A percentile compares a stretch with the other conserved stretches of the same genome.
These are phyloP conservation scores for Komagataella phaffii DNA, from an alignment of 805 yeast species.

Conservation along the genomic window DNA sequence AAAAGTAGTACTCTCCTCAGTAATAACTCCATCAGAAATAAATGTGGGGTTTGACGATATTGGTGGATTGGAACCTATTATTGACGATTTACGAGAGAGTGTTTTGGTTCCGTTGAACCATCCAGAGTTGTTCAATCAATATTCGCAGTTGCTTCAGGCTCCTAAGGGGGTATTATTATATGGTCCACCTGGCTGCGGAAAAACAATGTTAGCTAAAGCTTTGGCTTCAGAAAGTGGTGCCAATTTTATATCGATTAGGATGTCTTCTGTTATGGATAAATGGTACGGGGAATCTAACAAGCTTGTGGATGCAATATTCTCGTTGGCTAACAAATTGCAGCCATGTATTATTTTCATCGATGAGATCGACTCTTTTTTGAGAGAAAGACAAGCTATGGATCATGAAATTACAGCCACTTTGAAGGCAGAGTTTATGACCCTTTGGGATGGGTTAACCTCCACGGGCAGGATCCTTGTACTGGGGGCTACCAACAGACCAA, in stretches of 20 bases:
- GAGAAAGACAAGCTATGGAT: constrained; percentile 89
- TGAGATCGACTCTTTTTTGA: constrained; percentile 98
- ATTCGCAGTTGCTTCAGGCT: constrained; percentile 87
- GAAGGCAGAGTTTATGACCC: constrained; percentile 87
- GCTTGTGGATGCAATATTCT: constrained; percentile 97
- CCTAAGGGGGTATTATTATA: constrained; percentile 95
- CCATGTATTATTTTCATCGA: constrained; percentile 96
- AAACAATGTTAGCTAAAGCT: constrained; percentile 97
- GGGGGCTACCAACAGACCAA: constrained; percentile 96
- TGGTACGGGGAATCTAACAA: constrained; percentile 98
- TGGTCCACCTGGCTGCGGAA: constrained; percentile 99
- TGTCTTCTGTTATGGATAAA: constrained; percentile 96
- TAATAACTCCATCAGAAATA: constrained; percentile 80
- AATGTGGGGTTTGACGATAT: constrained; percentile 94
- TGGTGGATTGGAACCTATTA: constrained; percentile 74
- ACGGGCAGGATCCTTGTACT: constrained; percentile 86
- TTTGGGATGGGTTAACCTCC: constrained; percentile 88
- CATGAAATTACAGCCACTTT: constrained; percentile 58
- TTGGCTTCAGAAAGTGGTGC: constrained; percentile 96
- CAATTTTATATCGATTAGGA: constrained; percentile 89
- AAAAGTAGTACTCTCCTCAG: constrained; percentile 57
- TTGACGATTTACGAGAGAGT: constrained; percentile 92
- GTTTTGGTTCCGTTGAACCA: constrained; percentile 91
- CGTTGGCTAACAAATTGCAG: constrained; percentile 93
- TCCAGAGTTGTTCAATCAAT: constrained; percentile 71